A percentile compares a stretch with the other conserved stretches of the same genome.
These are phyloP conservation scores for Spathaspora sp. DNA, from an alignment of 1,139 yeast genomes.

Conservation along the genomic window DNA sequence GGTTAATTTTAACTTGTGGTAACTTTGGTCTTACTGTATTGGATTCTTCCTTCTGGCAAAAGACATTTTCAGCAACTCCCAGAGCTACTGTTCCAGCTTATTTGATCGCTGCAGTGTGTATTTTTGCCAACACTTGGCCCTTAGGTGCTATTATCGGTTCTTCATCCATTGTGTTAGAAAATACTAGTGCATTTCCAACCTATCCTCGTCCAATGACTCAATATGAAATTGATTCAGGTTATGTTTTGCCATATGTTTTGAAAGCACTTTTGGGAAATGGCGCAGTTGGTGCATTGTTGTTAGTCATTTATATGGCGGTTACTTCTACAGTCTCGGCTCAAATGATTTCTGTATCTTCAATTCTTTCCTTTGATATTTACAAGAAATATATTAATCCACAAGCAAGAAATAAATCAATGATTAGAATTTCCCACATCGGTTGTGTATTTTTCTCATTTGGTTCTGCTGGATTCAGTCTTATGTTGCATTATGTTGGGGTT, in stretches of 20 bases:
- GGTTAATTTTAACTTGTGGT: conserved; percentile 24
- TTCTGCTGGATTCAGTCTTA: conserved; percentile 25
- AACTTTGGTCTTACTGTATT: conserved; percentile 28
- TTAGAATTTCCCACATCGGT: conserved; percentile 23
- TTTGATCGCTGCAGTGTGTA: conserved; percentile 27
- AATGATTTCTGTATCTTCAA: conserved; percentile 26
- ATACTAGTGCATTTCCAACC: conserved; percentile 21
- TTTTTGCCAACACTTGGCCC: conserved; percentile 29
- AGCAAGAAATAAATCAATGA: conserved; percentile 22
- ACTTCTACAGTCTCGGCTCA: conserved; percentile 29
- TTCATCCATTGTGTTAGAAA: conserved; percentile 21
- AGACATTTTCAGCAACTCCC: conserved; percentile 28
- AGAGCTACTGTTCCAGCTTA: conserved; percentile 35
- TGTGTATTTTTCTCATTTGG: conserved; percentile 25
- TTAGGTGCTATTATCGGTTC: conserved; percentile 24
- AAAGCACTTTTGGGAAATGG: conserved; percentile 24
- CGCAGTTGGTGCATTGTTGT: conserved; percentile 23
- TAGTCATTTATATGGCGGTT: conserved; percentile 25
- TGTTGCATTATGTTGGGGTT: conserved; percentile 27
- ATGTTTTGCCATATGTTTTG: conserved; percentile 22
- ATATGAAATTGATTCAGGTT: conserved; percentile 22
- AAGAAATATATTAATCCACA: conserved; percentile 23
- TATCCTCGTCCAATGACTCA: conserved; percentile 24
- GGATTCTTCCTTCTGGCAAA: conserved; percentile 30
- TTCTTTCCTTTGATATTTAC: conserved; percentile 26